Conservation (phyloP, 2,329 filamentous ascomycete genomes). For the Phyllosticta citribraziliensis region DNA sequence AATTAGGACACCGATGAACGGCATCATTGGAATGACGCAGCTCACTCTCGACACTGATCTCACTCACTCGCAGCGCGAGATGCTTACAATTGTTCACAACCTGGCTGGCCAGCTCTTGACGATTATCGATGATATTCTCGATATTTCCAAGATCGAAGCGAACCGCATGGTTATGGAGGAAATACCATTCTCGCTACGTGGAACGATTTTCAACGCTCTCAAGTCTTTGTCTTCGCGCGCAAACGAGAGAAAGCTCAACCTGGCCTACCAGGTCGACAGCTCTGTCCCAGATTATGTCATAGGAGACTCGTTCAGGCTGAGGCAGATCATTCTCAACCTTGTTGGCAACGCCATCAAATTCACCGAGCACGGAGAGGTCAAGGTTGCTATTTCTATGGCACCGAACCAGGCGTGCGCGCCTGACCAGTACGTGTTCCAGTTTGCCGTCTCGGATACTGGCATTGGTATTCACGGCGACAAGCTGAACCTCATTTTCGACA, state of each 20-base stretch:
- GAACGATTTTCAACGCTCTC: constrained; percentile 92
- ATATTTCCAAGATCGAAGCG: constrained; percentile 74
- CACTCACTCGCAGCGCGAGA: constrained; percentile 91
- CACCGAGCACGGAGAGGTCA: constrained; percentile 92
- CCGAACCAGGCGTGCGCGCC: constrained; percentile 54
- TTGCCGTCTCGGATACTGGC: constrained; percentile 89
- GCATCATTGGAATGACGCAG: constrained; percentile 97
- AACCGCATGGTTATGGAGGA: constrained; percentile 98
- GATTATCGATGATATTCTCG: constrained; percentile 77
- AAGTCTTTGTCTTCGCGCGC: constrained; percentile 97
- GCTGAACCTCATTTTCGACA: constrained; percentile 94
- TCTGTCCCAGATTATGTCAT: constrained; percentile 91
- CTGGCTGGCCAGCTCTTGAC: constrained; percentile 91
- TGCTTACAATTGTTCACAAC: constrained; percentile 97
- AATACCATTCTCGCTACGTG: constrained; percentile 88
- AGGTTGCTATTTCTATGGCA: constrained; percentile 74
- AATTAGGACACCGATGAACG: constrained; percentile 94
- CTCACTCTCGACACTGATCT: constrained; percentile 88
- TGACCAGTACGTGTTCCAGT: constrained; percentile 87
- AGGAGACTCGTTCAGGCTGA: constrained; percentile 89
- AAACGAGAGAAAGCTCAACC: constrained; percentile 86
- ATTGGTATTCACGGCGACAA: constrained; percentile 96
- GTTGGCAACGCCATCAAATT: constrained; percentile 99
- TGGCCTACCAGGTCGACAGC: constrained; percentile 88
- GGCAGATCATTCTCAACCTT: constrained; percentile 93